These are phyloP conservation scores for Xylariaceae sp. DNA, from an alignment of 2,329 filamentous ascomycete species.

Conservation along the genomic window DNA sequence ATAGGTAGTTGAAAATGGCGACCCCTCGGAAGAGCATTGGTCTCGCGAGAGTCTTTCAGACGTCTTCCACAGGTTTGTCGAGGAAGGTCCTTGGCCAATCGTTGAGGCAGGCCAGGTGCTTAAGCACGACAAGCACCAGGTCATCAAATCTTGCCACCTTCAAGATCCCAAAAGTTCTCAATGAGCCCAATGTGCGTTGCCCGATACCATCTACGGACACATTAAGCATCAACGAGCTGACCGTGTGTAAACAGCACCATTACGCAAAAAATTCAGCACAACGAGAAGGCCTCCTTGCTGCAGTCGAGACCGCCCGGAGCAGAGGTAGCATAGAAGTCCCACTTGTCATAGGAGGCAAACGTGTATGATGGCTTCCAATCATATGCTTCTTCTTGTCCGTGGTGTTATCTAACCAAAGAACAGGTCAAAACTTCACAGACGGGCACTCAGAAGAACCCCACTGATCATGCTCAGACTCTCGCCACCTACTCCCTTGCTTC, in stretches of 20 bases:
- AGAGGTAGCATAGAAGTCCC: slow-evolving; percentile 71
- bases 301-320: slow-evolving; percentile 63
- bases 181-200: slow-evolving; percentile 85
- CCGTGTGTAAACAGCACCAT: slow-evolving; percentile 58
- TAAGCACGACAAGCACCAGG: slow-evolving; percentile 31
- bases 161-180: slow-evolving; percentile 78
- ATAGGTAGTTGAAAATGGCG: slow-evolving; percentile 19
- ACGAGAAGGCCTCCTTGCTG: slow-evolving; percentile 67
- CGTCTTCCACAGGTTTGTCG: slow-evolving; percentile 8
- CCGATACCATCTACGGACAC: not conserved
- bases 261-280: slow-evolving; percentile 80
- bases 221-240: not conserved
- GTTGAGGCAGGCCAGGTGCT: slow-evolving; percentile 16
- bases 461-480: slow-evolving; percentile 68
- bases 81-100: slow-evolving; percentile 1
- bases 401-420: slow-evolving; percentile 14
- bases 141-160: slow-evolving; percentile 69
- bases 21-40: slow-evolving; percentile 22
- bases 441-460: slow-evolving; percentile 73
- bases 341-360: slow-evolving; percentile 74
- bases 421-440: slow-evolving; percentile 62
- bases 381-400: not conserved
- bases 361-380: slow-evolving; percentile 44
- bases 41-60: slow-evolving; percentile 23
- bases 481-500: slow-evolving; percentile 83